A percentile compares a stretch with the other conserved stretches of the same genome.
Evolutionary conservation across 2,329 filamentous ascomycete species (phyloP).

Genomic region (Colletotrichum viniferum): DNA sequence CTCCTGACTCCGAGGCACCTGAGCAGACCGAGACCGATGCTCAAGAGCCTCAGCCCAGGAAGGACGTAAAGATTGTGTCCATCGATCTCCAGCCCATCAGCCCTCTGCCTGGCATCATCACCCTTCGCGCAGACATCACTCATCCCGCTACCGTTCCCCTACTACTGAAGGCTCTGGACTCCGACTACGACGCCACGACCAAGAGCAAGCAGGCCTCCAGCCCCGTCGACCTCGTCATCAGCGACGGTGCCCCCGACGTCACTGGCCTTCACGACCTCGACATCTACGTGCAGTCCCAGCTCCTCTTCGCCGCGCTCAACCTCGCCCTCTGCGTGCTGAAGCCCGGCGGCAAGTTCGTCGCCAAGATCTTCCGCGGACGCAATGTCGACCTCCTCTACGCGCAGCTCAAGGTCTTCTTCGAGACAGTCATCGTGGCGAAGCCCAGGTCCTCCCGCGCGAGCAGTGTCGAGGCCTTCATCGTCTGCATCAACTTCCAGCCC

Average conservation of each 20-base stretch:
- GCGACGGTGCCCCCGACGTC: slow-evolving; percentile 94
- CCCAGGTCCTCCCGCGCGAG: slow-evolving; percentile 93
- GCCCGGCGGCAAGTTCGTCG: slow-evolving; percentile 94
- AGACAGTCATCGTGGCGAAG: slow-evolving; percentile 87
- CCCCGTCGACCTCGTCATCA: slow-evolving; percentile 91
- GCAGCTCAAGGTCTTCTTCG: slow-evolving; percentile 91
- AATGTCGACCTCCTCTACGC: slow-evolving; percentile 97
- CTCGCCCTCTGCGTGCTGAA: slow-evolving; percentile 90
- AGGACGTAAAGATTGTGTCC: slow-evolving; percentile 90
- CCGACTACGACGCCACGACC: slow-evolving; percentile 60
- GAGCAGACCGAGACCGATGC: slow-evolving; percentile 12
- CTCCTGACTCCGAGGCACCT: background rate
- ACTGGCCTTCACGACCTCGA: slow-evolving; percentile 96
- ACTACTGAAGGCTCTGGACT: slow-evolving; percentile 82
- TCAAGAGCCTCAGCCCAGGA: slow-evolving; percentile 47
- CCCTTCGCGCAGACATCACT: slow-evolving; percentile 93
- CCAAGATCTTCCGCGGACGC: slow-evolving; percentile 94
- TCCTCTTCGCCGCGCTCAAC: slow-evolving; percentile 93
- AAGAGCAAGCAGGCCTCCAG: slow-evolving; percentile 62
- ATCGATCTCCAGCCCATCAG: slow-evolving; percentile 97
- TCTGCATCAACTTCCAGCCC: slow-evolving; percentile 87
- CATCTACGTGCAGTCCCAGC: slow-evolving; percentile 96
- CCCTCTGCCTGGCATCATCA: slow-evolving; percentile 89
- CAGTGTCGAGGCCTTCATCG: slow-evolving; percentile 95
- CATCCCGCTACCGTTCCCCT: slow-evolving; percentile 94